A percentile compares a stretch with the other conserved stretches of the same genome.
Evolutionary conservation across 2,329 filamentous ascomycete species (phyloP).

Genomic region (Claviceps monticola): DNA sequence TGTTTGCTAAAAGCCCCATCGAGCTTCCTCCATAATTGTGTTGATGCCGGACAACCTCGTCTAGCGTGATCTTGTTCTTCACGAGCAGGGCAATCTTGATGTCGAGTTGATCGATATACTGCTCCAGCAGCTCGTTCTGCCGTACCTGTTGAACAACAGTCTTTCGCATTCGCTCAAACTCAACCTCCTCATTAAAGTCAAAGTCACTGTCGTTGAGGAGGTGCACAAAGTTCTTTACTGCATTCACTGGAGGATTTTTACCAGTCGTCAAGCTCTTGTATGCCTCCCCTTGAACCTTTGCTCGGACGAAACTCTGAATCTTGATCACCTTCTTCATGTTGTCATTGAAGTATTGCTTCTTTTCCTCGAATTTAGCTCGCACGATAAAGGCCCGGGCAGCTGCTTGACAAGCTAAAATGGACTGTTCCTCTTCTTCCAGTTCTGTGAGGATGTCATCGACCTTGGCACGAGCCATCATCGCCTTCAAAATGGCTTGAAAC

Average conservation of each 20-base stretch:
- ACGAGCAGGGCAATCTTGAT: conserved; percentile 97
- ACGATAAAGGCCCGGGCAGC: conserved; percentile 60
- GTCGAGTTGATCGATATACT: conserved; percentile 95
- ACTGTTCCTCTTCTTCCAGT: conserved; percentile 72
- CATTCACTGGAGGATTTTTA: conserved; percentile 91
- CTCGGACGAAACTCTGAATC: conserved; percentile 91
- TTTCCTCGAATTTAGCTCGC: conserved; percentile 63
- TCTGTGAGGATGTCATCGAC: conserved; percentile 63
- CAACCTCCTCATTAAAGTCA: conserved; percentile 96
- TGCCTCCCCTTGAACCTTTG: conserved; percentile 89
- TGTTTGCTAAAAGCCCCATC: conserved; percentile 72
- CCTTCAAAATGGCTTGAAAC: conserved; percentile 64
- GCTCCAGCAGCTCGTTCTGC: conserved; percentile 91
- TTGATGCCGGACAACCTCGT: conserved; percentile 94
- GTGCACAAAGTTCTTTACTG: conserved; percentile 96
- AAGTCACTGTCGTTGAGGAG: conserved; percentile 96
- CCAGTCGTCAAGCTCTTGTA: conserved; percentile 95
- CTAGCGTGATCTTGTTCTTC: conserved; percentile 98
- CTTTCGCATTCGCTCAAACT: conserved; percentile 89
- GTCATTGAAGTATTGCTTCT: conserved; percentile 76
- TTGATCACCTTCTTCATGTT: conserved; percentile 99
- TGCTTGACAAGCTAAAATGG: conserved; percentile 61
- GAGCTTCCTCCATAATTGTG: conserved; percentile 89
- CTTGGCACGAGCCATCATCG: conserved; percentile 61
- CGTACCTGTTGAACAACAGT: conserved; percentile 94